These are phyloP conservation scores for Plasmodium gallinaceum DNA, from an alignment of 169 alveolate genomes.

Conservation along the genomic window DNA sequence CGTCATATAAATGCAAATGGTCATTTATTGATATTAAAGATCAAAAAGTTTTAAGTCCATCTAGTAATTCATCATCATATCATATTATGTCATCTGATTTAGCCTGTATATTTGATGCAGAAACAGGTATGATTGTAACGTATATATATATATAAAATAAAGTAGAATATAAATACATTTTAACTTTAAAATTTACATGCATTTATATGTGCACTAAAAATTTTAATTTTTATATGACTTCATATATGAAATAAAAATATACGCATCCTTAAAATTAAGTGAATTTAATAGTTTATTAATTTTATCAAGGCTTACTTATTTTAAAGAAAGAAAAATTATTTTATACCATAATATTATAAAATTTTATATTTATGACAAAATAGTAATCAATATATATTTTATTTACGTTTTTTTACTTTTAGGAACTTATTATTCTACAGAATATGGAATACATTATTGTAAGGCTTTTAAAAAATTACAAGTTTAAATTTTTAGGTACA, in stretches of 20 bases:
- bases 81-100: slow-evolving; percentile 62
- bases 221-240: background rate
- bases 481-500: background rate
- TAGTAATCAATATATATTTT: too few relatives aligned
- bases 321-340: too few relatives aligned
- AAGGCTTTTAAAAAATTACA: slow-evolving; percentile 41
- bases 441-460: slow-evolving; percentile 50
- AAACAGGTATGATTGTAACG: slow-evolving; percentile 28
- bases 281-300: background rate
- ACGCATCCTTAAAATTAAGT: background rate
- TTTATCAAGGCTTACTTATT: background rate
- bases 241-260: background rate
- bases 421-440: slow-evolving; percentile 66
- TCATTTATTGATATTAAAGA: slow-evolving; percentile 36
- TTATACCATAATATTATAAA: too few relatives aligned
- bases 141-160: slow-evolving; percentile 1
- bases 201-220: background rate
- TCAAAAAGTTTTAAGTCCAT: slow-evolving; percentile 17
- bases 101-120: slow-evolving; percentile 69
- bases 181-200: background rate
- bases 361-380: too few relatives aligned
- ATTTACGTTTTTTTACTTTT: background rate
- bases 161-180: background rate
- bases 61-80: slow-evolving; percentile 17
- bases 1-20: slow-evolving; percentile 64